Evolutionary conservation across 1,139 yeast genomes (phyloP), one percentile per base, ranked within the genome.

Genomic region (Saccharomycopsis phalli): DNA sequence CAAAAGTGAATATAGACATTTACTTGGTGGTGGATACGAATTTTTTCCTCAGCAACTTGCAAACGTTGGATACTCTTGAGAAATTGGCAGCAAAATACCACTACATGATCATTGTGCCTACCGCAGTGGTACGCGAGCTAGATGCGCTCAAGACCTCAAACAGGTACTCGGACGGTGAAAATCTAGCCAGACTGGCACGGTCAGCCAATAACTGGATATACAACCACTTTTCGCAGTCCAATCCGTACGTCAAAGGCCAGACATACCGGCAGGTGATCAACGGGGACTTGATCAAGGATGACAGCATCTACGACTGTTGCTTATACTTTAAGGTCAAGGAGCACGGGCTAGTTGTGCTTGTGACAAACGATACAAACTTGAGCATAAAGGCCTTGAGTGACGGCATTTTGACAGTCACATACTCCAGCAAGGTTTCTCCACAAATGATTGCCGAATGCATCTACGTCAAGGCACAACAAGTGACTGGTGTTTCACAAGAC

Each of bases 261-360:
- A 73, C 68, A 49, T 42, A 70, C 28, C 60, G 63, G 21, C 84
- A 87, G 53, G 60, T 64, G 30, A 44, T 77, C 51, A 74, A 62
- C 46, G 49, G 52, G 38, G 39, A 54, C 4, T 56, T 76, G 1
- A 47, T 47, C 0, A 80, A 82, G 43, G 97, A 88, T 56, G 94
- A 87, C 52, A 71, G 94, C 0, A 87, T 88, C 47, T 59, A 87
- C 28, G 96, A 88, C 58, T 86, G 95, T 55, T 81, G 94, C 51
- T 53, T 81, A 22, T 87, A 69, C 53, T 76, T 78, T 46, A 67
- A 71, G 49, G 53, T 18, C 55, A 67, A 11, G 47, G 54, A 14
- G 62, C 14, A 32, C n/a, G 40, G 68, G 33, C 61, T 84, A 38
- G 80, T 80, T 4, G 70, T 86, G 4, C 58, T 83, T 25, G 53